Evolutionary conservation across 2,329 filamentous ascomycete species (phyloP), one percentile per base, ranked within the genome.

Genomic region (Exserohilum rostratum): DNA sequence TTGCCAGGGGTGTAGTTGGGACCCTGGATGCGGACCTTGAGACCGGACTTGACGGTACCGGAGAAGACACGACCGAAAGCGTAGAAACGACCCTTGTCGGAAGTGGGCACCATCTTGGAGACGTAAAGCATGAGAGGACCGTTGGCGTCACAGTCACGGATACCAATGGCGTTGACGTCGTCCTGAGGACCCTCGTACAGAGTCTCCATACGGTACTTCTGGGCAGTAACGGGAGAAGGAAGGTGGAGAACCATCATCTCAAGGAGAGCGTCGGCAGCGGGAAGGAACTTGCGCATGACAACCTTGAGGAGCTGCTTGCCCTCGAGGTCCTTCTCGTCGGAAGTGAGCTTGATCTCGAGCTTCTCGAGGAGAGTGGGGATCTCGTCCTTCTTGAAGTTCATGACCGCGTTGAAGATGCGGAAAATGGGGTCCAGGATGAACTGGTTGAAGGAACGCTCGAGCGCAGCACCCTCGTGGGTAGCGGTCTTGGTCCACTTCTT

Each of bases 231-330:
- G 77, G 95, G 95, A 67, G 95, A 98, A 74, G 95, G 95, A 75
- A 99, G 86, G 82, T 99, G 95, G 76, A 99, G 90, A 84, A 98
- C 93, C 91, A 99, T 96, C 95, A 99, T 99, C 87, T 99, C 95
- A 79, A 99, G 82, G 67, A 99, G 90, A 73, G 93, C 96, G 81
- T 99, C 95, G 69, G 95, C 95, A 75, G 95, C 95, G 70, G 95
- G 95, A 77, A 99, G 84, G 90, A 98, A 99, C 78, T 96, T 97
- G 79, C 91, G 87, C 93, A 99, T 97, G 82, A 98, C 87, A 73
- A 90, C 86, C 89, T 98, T 99, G 78, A 99, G 90, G 67, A 99
- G 90, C 80, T 89, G 86, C 89, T 99, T 99, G 86, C 93, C 93
- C 82, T 96, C 91, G 80, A 95, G 90, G 50, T 96, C 90, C 77